phyloP scores from a whole-genome alignment of 805 yeast genomes.

The Lipomyces lipofer region DNA sequence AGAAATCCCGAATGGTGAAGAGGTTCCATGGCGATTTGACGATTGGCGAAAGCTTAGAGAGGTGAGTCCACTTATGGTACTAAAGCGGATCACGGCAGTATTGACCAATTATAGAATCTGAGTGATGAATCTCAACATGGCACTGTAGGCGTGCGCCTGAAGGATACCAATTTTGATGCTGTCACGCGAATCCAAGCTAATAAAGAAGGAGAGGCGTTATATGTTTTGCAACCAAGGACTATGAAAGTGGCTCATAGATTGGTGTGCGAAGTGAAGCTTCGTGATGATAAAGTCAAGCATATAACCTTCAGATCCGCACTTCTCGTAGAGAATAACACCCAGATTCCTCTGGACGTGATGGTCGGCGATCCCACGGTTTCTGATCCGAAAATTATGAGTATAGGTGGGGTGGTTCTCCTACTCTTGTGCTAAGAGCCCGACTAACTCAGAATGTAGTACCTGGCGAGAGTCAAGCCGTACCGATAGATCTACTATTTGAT shows the following conservation, averaged over 20 bases:
- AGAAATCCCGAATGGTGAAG: constrained; percentile 48
- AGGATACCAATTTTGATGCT: constrained; percentile 56
- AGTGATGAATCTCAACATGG: constrained; percentile 29
- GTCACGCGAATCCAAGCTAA: constrained; percentile 63
- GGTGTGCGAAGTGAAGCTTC: constrained; percentile 66
- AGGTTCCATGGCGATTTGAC: constrained; percentile 84
- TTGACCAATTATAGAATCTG: constrained; percentile 20
- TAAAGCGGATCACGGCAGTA: no score
- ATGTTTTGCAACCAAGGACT: constrained; percentile 62
- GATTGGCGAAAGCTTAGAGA: constrained; percentile 91
- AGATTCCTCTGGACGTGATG: constrained; percentile 53
- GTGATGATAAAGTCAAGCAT: constrained; percentile 75
- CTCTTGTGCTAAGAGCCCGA: background rate
- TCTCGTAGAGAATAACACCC: constrained; percentile 65
- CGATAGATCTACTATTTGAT: constrained; percentile 66
- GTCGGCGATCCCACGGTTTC: constrained; percentile 40
- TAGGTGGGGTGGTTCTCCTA: constrained; percentile 36
- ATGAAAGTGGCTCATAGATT: constrained; percentile 70
- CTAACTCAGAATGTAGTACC: constrained; percentile 42
- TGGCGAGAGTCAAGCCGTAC: constrained; percentile 63
- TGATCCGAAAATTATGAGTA: constrained; percentile 41
- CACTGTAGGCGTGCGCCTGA: constrained; percentile 39
- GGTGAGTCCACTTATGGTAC: constrained; percentile 32
- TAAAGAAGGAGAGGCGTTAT: constrained; percentile 80
- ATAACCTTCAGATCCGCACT: constrained; percentile 78